A percentile compares a stretch with the other conserved stretches of the same genome.
These are phyloP conservation scores for Balakata baccata DNA, from an alignment of 345 rosid genomes.

Conservation along the genomic window DNA sequence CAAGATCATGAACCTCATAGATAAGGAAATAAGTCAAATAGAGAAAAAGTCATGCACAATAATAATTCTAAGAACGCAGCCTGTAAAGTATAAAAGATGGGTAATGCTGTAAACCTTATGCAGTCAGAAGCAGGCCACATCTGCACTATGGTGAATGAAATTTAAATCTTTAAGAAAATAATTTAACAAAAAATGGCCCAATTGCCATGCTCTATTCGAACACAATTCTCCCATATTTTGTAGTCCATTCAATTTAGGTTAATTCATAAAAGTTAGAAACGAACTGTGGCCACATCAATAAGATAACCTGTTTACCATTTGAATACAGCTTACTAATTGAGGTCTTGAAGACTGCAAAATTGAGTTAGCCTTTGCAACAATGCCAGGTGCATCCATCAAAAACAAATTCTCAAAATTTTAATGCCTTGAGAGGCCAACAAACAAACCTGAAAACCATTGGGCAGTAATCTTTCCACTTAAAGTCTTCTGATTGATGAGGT, in stretches of 20 bases:
- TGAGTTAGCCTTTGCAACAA: not conserved
- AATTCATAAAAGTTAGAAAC: not conserved
- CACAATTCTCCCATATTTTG: not conserved
- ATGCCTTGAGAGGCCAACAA: conserved; percentile 15
- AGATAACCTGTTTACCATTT: not conserved
- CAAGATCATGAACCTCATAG: conserved; percentile 14
- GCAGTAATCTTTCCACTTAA: conserved; percentile 98
- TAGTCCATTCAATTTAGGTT: not conserved
- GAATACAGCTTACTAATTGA: not conserved
- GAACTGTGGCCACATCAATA: not conserved
- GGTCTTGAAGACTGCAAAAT: not conserved
- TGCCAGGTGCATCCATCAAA: conserved; percentile 2
- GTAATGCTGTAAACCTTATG: not conserved
- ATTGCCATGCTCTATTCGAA: not conserved
- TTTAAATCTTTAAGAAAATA: not conserved
- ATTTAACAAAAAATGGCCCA: not conserved
- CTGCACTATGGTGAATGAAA: not conserved
- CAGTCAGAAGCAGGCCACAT: not conserved
- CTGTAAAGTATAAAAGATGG: not conserved
- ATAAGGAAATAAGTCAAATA: not conserved
- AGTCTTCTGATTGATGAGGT: conserved; percentile 86
- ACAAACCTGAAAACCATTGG: conserved; percentile 97
- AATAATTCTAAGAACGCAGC: not conserved
- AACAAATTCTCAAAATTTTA: conserved; percentile 7
- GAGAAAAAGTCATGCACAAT: not conserved